Conservation (phyloP, 1,139 yeast genomes). For the Pichia sp. region DNA sequence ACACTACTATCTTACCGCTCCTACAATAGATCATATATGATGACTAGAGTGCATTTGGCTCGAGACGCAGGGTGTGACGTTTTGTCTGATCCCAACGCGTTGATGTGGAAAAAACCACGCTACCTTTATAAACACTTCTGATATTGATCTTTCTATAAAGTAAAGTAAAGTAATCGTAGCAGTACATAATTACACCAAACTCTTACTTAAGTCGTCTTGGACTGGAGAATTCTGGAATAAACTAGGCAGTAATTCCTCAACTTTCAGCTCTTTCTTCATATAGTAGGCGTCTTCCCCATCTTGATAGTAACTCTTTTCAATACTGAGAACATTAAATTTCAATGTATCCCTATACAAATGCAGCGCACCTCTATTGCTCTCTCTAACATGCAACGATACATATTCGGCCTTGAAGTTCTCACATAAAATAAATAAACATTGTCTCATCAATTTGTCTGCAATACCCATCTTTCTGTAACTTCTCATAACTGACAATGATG, state of each 20-base stretch:
- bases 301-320: conserved; percentile 85
- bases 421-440: conserved; percentile 68
- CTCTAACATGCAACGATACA: conserved; percentile 89
- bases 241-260: conserved; percentile 57
- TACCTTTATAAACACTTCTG: conserved; percentile 44
- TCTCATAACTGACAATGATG: conserved; percentile 91
- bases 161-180: background rate
- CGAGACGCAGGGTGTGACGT: conserved; percentile 51
- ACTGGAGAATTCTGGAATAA: conserved; percentile 40
- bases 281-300: conserved; percentile 99
- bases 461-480: conserved; percentile 92
- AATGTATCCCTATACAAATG: conserved; percentile 86
- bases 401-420: conserved; percentile 79
- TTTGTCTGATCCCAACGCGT: conserved; percentile 35
- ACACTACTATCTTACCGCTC: background rate
- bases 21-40: conserved; percentile 35
- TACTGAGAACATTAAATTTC: conserved; percentile 69
- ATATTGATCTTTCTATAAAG: background rate
- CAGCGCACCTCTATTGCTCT: conserved; percentile 88
- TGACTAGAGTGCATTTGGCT: conserved; percentile 96
- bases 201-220: conserved; percentile 24
- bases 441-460: conserved; percentile 90
- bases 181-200: background rate
- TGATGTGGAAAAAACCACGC: conserved; percentile 93
- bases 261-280: conserved; percentile 63